Percentiles rank a stretch among this genome's conserved stretches.
Evolutionary conservation across 495 filamentous ascomycete genomes (phyloP).

Genomic region (Podospora didyma): DNA sequence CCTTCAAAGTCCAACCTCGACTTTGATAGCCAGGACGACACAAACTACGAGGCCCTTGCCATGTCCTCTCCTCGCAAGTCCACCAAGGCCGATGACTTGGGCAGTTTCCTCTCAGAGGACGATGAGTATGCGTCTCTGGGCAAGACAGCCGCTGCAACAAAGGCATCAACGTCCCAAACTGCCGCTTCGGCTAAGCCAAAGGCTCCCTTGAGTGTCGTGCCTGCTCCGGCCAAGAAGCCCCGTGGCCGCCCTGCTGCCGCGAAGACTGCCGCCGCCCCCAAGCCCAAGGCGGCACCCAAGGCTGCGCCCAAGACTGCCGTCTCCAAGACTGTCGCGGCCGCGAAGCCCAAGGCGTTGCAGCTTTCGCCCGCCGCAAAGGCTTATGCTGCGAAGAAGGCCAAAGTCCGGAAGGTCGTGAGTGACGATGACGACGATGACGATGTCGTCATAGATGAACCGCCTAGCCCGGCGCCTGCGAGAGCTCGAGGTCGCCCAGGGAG

Average conservation of each 20-base stretch:
- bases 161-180: conserved; percentile 25
- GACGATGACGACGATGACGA: conserved; percentile 44
- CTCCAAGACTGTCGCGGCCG: conserved; percentile 6
- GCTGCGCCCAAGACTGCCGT: conserved; percentile 30
- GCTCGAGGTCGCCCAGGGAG: conserved; percentile 44
- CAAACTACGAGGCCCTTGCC: conserved; percentile 81
- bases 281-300: conserved; percentile 34
- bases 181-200: conserved; percentile 37
- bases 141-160: conserved; percentile 37
- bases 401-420: conserved; percentile 42
- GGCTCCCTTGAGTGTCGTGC: conserved; percentile 29
- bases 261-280: conserved; percentile 40
- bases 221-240: conserved; percentile 43
- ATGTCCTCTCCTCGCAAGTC: conserved; percentile 49
- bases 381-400: conserved; percentile 68
- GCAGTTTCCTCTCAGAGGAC: conserved; percentile 56
- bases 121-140: conserved; percentile 42
- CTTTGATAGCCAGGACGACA: conserved; percentile 66
- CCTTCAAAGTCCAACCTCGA: conserved; percentile 46
- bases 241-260: conserved; percentile 47
- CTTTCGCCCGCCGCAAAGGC: conserved; percentile 79
- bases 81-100: conserved; percentile 55
- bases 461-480: conserved; percentile 34
- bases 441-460: conserved; percentile 32
- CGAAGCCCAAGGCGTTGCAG: conserved; percentile 38